phyloP scores from a whole-genome alignment of 192 early-diverging fungal species.

The Radiomyces spectabilis region DNA sequence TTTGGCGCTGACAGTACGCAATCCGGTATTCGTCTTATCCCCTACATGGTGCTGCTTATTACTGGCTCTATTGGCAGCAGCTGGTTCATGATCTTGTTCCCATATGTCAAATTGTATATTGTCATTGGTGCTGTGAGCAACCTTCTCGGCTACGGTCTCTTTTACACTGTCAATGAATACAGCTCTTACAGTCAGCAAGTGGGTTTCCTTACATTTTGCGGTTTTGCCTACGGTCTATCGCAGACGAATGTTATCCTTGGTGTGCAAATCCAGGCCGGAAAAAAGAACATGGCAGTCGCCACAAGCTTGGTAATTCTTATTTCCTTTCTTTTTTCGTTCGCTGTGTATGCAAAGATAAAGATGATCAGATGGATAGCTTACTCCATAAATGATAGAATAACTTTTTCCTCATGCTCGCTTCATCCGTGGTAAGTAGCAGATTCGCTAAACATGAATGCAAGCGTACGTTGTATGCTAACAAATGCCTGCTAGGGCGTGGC shows the following conservation, averaged over 20 bases:
- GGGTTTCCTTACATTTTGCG: conserved; percentile 43
- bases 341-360: background rate
- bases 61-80: conserved; percentile 45
- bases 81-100: conserved; percentile 43
- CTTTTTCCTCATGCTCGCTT: conserved; percentile 9
- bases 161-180: conserved; percentile 44
- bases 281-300: conserved; percentile 38
- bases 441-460: background rate
- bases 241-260: conserved; percentile 43
- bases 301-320: conserved; percentile 37
- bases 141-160: conserved; percentile 46
- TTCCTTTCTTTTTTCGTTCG: conserved; percentile 5
- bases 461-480: background rate
- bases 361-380: background rate
- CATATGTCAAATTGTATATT: conserved; percentile 39
- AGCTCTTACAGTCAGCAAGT: conserved; percentile 40
- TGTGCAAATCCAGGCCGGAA: conserved; percentile 32
- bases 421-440: background rate
- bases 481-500: conserved; percentile 6
- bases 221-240: conserved; percentile 37
- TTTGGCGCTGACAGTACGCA: conserved; percentile 42
- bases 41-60: conserved; percentile 47
- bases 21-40: conserved; percentile 56
- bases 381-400: background rate
- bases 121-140: conserved; percentile 45